Evolutionary conservation across 2,329 filamentous ascomycete species (phyloP).

Genomic region (Neobulgaria alba): DNA sequence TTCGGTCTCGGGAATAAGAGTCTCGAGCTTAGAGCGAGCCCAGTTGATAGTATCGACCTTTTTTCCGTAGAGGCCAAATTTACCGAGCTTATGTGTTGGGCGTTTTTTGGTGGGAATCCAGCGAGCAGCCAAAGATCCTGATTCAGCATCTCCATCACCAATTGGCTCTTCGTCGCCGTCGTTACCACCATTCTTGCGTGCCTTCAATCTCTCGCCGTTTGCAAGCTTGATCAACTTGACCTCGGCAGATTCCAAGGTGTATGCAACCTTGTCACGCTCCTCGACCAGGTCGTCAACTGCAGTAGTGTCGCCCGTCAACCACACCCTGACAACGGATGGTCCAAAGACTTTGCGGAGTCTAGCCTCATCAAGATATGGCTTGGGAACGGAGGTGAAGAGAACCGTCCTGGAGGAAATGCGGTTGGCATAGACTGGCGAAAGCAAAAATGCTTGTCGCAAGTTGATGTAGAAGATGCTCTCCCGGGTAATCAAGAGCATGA

Average conservation of each 20-base stretch:
- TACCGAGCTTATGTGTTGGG: slow-evolving; percentile 66
- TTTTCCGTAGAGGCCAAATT: slow-evolving; percentile 63
- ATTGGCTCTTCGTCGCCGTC: slow-evolving; percentile 35
- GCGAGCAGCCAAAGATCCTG: slow-evolving; percentile 61
- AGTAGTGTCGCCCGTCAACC: slow-evolving; percentile 71
- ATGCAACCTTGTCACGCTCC: slow-evolving; percentile 69
- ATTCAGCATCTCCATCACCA: slow-evolving; percentile 52
- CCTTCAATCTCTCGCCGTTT: slow-evolving; percentile 63
- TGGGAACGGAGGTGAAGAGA: slow-evolving; percentile 77
- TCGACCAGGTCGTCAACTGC: slow-evolving; percentile 74
- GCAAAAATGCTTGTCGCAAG: slow-evolving; percentile 81
- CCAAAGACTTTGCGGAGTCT: slow-evolving; percentile 76
- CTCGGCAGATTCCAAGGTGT: slow-evolving; percentile 79
- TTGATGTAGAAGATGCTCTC: slow-evolving; percentile 91
- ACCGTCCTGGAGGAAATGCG: slow-evolving; percentile 87
- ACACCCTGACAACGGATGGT: slow-evolving; percentile 70
- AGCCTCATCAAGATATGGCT: slow-evolving; percentile 67
- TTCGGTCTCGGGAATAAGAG: slow-evolving; percentile 64
- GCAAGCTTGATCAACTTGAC: slow-evolving; percentile 74
- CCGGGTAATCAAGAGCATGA: slow-evolving; percentile 80
- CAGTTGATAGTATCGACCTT: slow-evolving; percentile 95
- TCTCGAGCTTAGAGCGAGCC: slow-evolving; percentile 69
- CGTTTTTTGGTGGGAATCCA: slow-evolving; percentile 68
- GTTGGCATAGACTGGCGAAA: slow-evolving; percentile 74
- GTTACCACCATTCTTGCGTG: slow-evolving; percentile 49